Evolutionary conservation across 345 rosid species (phyloP), one percentile per base, ranked within the genome.

Genomic region (Nasturtium officinale): DNA sequence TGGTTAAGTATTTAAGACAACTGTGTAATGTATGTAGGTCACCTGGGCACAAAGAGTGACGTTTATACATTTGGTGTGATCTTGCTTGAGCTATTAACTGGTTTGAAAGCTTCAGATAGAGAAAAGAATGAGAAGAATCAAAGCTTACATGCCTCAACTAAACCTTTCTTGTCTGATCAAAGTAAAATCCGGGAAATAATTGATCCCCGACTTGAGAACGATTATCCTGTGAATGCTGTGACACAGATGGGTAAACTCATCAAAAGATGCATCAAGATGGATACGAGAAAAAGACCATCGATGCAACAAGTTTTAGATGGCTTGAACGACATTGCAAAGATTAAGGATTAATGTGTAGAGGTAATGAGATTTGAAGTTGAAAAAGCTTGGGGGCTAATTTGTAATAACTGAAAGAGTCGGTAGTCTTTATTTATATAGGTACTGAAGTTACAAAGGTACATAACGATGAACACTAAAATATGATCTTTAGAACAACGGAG

Each of bases 1-100:
- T 35, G 18, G 61, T 55, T 42, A 11, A 9, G 45, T 45, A 33
- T 32, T 62, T 3, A 21, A 46, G 38, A 48, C 60, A 48, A 0
- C 7, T 59, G 20, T 58, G 48, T 18, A 18, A 69, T 46, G 26
- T 37, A 16, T 7, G 28, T 50, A 71, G 75, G 75, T 35, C 42
- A 71, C 50, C 26, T 60, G 60, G 30, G 40, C 0, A 60, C 13
- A 15, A 71, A 61, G 52, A 71, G 75, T 29, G 67, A 71, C 60
- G 75, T 71, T 21, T 71, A 71, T 50, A 60, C 75, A 71, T 38
- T 71, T 71, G 75, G 75, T 50, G 60, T 71, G 52, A 71, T 71
- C 60, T 60, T 71, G 67, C 28, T 71, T 50, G 75, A 71, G 30
- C 9, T 71, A 25, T 26, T 71, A 50, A 60, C 51, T 50, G 67